Conservation (phyloP, 441 rosid genomes). For the Hura crepitans region DNA sequence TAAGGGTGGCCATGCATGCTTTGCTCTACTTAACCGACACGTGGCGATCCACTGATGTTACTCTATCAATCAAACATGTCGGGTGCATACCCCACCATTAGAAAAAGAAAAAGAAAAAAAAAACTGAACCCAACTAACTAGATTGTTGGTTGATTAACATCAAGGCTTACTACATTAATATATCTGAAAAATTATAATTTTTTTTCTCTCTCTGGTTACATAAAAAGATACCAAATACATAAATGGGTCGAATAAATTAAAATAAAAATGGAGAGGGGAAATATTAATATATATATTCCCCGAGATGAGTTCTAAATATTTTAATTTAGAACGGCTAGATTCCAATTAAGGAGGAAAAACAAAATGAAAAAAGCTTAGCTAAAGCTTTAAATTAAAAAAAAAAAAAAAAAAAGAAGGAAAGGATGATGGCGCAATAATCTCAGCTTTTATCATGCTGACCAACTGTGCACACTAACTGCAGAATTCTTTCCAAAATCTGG, state of each 20-base stretch:
- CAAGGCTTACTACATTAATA: no score
- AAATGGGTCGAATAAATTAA: neutral
- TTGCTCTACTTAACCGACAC: slow-evolving; percentile 9
- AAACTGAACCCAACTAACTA: no score
- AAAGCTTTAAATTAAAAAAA: neutral
- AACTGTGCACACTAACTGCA: slow-evolving; percentile 18
- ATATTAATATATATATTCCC: neutral
- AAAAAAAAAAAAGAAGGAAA: neutral
- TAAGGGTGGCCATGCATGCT: neutral
- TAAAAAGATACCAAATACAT: slow-evolving; percentile 3
- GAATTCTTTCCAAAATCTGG: slow-evolving; percentile 57
- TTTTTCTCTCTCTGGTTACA: no score
- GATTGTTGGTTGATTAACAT: no score
- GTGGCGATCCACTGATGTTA: no score
- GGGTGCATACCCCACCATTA: no score
- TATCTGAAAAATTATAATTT: no score
- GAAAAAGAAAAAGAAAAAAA: no score
- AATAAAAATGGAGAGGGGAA: neutral
- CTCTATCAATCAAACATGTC: neutral
- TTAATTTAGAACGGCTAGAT: slow-evolving; percentile 19
- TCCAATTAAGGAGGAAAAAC: neutral
- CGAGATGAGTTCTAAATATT: neutral
- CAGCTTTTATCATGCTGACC: slow-evolving; percentile 10
- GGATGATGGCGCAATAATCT: slow-evolving; percentile 6
- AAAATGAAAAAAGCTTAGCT: slow-evolving; percentile 11